A percentile compares a stretch with the other conserved stretches of the same genome.
phyloP scores from a whole-genome alignment of 2,329 filamentous ascomycete genomes.

The Ophiosphaerella korrae region DNA sequence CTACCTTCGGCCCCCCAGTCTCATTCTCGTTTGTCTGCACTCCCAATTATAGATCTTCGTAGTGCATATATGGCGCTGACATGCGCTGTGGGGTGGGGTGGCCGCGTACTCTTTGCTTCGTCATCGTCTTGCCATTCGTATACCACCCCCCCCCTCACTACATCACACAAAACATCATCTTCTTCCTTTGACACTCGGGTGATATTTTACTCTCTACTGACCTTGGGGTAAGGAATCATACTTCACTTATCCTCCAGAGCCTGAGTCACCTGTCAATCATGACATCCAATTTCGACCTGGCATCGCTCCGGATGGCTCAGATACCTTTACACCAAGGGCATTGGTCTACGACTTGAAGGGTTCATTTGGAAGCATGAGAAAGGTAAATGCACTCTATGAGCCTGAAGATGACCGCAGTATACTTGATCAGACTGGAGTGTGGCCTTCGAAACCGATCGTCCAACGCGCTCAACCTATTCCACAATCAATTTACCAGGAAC shows the following conservation, averaged over 20 bases:
- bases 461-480: conserved; percentile 69
- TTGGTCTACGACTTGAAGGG: conserved; percentile 95
- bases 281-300: conserved; percentile 89
- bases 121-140: conserved; percentile 11
- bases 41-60: not conserved
- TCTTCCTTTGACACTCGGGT: not conserved
- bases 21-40: not conserved
- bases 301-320: conserved; percentile 78
- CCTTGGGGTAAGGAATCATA: conserved; percentile 77
- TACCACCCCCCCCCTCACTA: conserved; percentile 1
- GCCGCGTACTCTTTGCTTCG: conserved; percentile 25
- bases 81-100: conserved; percentile 11
- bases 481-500: conserved; percentile 76
- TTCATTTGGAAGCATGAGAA: conserved; percentile 84
- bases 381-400: conserved; percentile 88
- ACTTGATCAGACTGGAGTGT: conserved; percentile 33
- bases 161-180: not conserved
- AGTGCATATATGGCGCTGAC: conserved; percentile 14
- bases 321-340: conserved; percentile 90
- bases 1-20: not conserved
- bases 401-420: conserved; percentile 49
- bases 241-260: conserved; percentile 80
- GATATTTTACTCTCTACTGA: not conserved
- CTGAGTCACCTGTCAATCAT: conserved; percentile 72
- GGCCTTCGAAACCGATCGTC: conserved; percentile 57